Conservation (phyloP, 139 green algal species). For the Auxenochlorella pyrenoidosa region DNA sequence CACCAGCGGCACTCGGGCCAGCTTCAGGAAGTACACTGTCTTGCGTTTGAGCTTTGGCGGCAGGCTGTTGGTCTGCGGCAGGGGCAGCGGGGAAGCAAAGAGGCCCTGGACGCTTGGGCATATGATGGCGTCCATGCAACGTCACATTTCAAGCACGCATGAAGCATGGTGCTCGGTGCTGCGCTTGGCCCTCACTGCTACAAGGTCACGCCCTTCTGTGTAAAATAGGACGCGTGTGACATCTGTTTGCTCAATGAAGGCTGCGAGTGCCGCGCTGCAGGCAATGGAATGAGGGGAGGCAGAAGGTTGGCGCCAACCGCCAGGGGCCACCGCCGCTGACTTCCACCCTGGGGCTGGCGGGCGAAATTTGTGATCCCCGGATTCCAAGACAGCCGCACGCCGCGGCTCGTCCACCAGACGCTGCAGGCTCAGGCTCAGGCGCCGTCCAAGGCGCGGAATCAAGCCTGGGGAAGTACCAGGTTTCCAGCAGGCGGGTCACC, state of each 20-base stretch:
- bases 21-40: slow-evolving; percentile 89
- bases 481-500: slow-evolving; percentile 33
- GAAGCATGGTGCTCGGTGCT: background rate
- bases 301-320: background rate
- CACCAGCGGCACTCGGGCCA: slow-evolving; percentile 57
- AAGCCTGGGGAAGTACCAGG: background rate
- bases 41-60: slow-evolving; percentile 84
- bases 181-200: slow-evolving; percentile 53
- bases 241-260: slow-evolving; percentile 68
- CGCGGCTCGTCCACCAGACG: too few species aligned
- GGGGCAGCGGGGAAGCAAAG: background rate
- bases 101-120: too few species aligned
- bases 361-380: background rate
- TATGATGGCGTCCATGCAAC: too few species aligned
- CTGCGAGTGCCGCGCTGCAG: slow-evolving; percentile 57
- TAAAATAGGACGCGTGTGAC: slow-evolving; percentile 66
- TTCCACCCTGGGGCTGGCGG: background rate
- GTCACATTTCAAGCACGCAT: too few species aligned
- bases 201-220: slow-evolving; percentile 78
- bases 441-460: background rate
- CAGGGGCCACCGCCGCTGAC: background rate
- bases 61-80: slow-evolving; percentile 67
- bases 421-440: too few species aligned
- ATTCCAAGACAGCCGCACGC: background rate
- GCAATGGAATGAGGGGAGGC: background rate